These are phyloP conservation scores for Arctium lappa DNA, from an alignment of 129 eudicot genomes.

Conservation along the genomic window DNA sequence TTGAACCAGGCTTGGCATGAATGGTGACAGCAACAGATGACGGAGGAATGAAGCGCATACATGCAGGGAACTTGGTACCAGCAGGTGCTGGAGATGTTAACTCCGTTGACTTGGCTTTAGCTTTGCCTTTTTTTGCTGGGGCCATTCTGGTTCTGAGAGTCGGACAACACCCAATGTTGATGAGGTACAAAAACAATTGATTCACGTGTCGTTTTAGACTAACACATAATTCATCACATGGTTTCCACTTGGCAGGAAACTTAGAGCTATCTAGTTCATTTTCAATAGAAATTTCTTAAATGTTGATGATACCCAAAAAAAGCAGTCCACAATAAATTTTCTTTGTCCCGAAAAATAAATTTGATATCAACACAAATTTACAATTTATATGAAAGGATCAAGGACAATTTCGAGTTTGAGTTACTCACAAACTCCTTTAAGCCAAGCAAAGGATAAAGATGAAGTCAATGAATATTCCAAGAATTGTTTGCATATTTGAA, in stretches of 20 bases:
- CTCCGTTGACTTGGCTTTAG: constrained; percentile 46
- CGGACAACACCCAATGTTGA: background rate
- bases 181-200: background rate
- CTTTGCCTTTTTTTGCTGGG: constrained; percentile 63
- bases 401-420: no score
- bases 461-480: background rate
- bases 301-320: background rate
- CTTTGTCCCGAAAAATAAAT: background rate
- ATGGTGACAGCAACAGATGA: constrained; percentile 80
- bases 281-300: background rate
- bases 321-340: background rate
- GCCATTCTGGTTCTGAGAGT: constrained; percentile 38
- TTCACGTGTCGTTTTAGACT: background rate
- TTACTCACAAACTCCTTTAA: no score
- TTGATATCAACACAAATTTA: background rate
- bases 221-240: background rate
- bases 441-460: no score
- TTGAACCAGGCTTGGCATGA: constrained; percentile 98
- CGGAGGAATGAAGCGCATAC: constrained; percentile 65
- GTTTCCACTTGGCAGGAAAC: background rate
- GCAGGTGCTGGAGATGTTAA: constrained; percentile 30
- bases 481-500: background rate
- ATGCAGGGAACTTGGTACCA: constrained; percentile 51
- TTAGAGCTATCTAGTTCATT: background rate
- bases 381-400: background rate